phyloP scores from a whole-genome alignment of 2,329 filamentous ascomycete genomes.

The Blastomyces parvus region DNA sequence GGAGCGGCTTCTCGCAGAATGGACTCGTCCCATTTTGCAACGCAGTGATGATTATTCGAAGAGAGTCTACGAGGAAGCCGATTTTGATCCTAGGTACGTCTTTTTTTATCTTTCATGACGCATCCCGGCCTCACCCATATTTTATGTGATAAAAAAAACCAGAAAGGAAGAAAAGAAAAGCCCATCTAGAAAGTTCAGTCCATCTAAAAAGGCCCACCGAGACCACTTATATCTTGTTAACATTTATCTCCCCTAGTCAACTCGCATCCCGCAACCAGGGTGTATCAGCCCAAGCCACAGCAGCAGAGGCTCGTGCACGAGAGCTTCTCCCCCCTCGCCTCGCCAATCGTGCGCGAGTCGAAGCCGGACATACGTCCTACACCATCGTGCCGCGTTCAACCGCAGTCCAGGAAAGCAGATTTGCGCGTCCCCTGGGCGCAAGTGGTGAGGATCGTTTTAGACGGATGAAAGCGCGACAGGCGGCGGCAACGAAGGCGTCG shows the following conservation, averaged over 20 bases:
- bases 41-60: constrained; percentile 93
- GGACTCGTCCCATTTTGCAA: constrained; percentile 90
- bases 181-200: too few relatives aligned
- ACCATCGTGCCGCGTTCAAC: constrained; percentile 54
- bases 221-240: constrained; percentile 9
- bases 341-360: constrained; percentile 50
- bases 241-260: constrained; percentile 23
- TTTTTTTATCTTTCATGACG: not conserved
- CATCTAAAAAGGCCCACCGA: not conserved
- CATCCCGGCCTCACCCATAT: not conserved
- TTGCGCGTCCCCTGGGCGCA: constrained; percentile 37
- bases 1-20: constrained; percentile 84
- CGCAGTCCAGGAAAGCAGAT: constrained; percentile 36
- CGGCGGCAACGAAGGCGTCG: constrained; percentile 33
- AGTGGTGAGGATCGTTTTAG: constrained; percentile 42
- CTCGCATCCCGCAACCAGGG: constrained; percentile 26
- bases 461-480: constrained; percentile 41
- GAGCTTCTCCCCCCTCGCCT: constrained; percentile 44
- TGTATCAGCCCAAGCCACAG: constrained; percentile 29
- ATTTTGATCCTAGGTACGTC: constrained; percentile 49
- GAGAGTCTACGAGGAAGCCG: constrained; percentile 51
- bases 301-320: constrained; percentile 43
- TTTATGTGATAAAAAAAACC: not conserved
- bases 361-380: constrained; percentile 52
- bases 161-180: too few relatives aligned